Evolutionary conservation across 31 red algal genomes (phyloP).

Genomic region (Asparagopsis taxiformis): DNA sequence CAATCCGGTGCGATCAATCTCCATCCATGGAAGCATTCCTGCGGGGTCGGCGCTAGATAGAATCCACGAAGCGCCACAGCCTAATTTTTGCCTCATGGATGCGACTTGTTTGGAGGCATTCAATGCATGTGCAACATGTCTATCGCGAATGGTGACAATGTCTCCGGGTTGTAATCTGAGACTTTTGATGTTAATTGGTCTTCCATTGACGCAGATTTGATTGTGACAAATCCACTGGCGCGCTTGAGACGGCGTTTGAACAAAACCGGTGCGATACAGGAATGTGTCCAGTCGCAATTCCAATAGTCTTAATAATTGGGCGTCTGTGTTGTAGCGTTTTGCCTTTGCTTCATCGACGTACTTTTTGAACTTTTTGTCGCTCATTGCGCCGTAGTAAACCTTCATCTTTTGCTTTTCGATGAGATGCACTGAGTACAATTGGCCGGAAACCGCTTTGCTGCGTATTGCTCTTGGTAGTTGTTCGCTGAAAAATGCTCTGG

Average conservation of each 20-base stretch:
- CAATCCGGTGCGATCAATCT: conserved; percentile 65
- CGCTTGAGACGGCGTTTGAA: conserved; percentile 50
- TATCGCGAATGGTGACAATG: conserved; percentile 41
- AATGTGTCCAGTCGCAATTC: conserved; percentile 76
- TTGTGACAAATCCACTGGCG: conserved; percentile 76
- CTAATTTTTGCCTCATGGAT: conserved; percentile 29
- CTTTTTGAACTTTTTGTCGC: conserved; percentile 60
- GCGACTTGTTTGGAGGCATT: conserved; percentile 28
- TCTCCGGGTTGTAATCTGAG: conserved; percentile 44
- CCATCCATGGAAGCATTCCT: conserved; percentile 78
- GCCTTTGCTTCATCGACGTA: conserved; percentile 41
- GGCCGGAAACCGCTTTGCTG: conserved; percentile 51
- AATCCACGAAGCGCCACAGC: conserved; percentile 53
- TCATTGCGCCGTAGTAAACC: conserved; percentile 71
- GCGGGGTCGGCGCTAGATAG: conserved; percentile 22
- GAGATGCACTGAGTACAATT: conserved; percentile 54
- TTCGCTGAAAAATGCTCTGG: conserved; percentile 51
- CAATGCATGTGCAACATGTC: conserved; percentile 27
- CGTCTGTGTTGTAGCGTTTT: conserved; percentile 50
- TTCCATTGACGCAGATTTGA: conserved; percentile 74
- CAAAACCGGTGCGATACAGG: conserved; percentile 79
- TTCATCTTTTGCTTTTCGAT: conserved; percentile 84
- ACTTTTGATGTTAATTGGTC: conserved; percentile 22
- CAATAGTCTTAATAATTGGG: conserved; percentile 57
- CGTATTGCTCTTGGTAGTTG: conserved; percentile 43